A percentile compares a stretch with the other conserved stretches of the same genome.
Conservation (phyloP, 2,329 filamentous ascomycete species). For the Ophiostoma populinum region DNA sequence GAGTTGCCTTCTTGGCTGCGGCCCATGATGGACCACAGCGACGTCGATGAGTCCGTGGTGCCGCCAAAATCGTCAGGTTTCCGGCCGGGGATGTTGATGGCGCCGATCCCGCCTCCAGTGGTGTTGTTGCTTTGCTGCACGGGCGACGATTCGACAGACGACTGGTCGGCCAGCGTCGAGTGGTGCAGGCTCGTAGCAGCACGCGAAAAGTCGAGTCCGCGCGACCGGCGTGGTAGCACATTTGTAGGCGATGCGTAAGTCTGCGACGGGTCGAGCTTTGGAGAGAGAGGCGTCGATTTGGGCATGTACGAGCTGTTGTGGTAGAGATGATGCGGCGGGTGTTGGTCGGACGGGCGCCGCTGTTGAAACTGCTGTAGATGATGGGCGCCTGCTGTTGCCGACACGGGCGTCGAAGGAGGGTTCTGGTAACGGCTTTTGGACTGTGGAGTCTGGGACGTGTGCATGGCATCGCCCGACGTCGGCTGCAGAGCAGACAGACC, state of each 20-base stretch:
- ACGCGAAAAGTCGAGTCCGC: slow-evolving; percentile 82
- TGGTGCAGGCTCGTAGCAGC: slow-evolving; percentile 91
- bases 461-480: slow-evolving; percentile 11
- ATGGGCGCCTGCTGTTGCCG: neutral
- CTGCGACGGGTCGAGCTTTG: slow-evolving; percentile 69
- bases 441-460: slow-evolving; percentile 14
- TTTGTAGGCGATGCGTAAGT: slow-evolving; percentile 79
- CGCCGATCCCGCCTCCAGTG: slow-evolving; percentile 30
- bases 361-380: slow-evolving; percentile 10
- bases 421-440: slow-evolving; percentile 12
- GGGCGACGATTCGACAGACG: slow-evolving; percentile 80
- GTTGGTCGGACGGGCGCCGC: slow-evolving; percentile 8
- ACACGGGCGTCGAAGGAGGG: slow-evolving; percentile 7
- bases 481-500: slow-evolving; percentile 52
- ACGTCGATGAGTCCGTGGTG: slow-evolving; percentile 49
- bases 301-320: slow-evolving; percentile 21
- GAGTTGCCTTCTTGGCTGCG: slow-evolving; percentile 42
- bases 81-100: slow-evolving; percentile 43
- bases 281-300: slow-evolving; percentile 57
- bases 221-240: slow-evolving; percentile 71
- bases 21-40: slow-evolving; percentile 54
- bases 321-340: slow-evolving; percentile 7
- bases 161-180: slow-evolving; percentile 76
- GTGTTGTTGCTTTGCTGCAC: slow-evolving; percentile 29
- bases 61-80: slow-evolving; percentile 27